Evolutionary conservation across 768 basidiomycete genomes (phyloP).

Genomic region (Agaricus subrufescens): DNA sequence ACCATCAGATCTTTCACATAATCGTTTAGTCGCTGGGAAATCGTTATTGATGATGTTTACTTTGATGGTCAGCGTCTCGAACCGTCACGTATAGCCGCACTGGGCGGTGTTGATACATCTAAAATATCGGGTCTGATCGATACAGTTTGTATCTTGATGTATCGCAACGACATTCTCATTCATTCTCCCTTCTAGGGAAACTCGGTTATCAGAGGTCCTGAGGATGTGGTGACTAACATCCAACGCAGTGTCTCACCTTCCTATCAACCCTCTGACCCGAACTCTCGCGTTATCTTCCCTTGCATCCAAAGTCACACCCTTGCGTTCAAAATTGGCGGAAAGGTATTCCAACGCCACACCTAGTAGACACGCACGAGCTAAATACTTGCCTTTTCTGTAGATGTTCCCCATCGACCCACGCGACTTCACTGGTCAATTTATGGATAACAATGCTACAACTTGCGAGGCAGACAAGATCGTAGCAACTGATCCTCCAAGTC

Average conservation of each 20-base stretch:
- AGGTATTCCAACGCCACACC: conserved; percentile 19
- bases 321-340: conserved; percentile 60
- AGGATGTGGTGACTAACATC: conserved; percentile 56
- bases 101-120: conserved; percentile 24
- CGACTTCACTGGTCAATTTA: conserved; percentile 50
- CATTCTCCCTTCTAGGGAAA: conserved; percentile 44
- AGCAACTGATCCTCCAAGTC: conserved; percentile 53
- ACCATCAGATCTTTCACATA: background rate
- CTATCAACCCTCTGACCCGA: conserved; percentile 20
- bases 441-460: conserved; percentile 27
- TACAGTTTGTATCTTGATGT: conserved; percentile 37
- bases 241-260: conserved; percentile 30
- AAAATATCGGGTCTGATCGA: conserved; percentile 59
- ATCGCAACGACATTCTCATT: background rate
- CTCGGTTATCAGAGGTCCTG: conserved; percentile 65
- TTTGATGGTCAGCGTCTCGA: conserved; percentile 53
- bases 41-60: conserved; percentile 61
- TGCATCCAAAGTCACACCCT: conserved; percentile 54
- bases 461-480: conserved; percentile 56
- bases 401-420: conserved; percentile 69
- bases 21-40: conserved; percentile 50
- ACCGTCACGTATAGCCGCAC: conserved; percentile 44
- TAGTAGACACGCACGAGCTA: background rate
- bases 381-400: conserved; percentile 14
- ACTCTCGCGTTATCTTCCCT: conserved; percentile 30